Conservation (phyloP, 176 grass and related monocot species). For the Avena sativa region DNA sequence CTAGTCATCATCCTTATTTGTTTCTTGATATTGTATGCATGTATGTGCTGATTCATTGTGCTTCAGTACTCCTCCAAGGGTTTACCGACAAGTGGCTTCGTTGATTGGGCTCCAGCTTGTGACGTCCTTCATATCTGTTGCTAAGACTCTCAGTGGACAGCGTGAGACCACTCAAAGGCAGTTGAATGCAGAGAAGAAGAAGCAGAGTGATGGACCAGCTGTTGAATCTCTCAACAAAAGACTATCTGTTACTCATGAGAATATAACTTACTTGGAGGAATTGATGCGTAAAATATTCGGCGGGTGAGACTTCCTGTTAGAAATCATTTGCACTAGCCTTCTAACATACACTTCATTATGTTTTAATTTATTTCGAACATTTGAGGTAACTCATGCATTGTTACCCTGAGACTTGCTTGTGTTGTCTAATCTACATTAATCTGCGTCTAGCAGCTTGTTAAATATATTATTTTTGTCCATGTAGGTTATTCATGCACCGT, state of each 20-base stretch:
- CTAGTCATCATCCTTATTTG: background rate
- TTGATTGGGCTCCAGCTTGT: conserved; percentile 93
- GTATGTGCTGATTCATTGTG: conserved; percentile 37
- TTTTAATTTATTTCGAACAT: background rate
- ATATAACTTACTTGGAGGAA: conserved; percentile 83
- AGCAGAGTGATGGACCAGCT: conserved; percentile 77
- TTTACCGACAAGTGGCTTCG: conserved; percentile 89
- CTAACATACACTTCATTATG: background rate
- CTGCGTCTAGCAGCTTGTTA: background rate
- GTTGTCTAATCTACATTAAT: conserved; percentile 2
- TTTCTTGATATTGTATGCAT: conserved; percentile 16
- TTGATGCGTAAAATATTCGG: conserved; percentile 93
- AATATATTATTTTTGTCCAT: conserved; percentile 17
- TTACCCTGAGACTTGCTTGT: background rate
- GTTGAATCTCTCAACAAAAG: conserved; percentile 93
- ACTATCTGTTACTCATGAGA: conserved; percentile 79
- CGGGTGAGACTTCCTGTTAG: conserved; percentile 65
- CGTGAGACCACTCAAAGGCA: conserved; percentile 97
- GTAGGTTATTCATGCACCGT: conserved; percentile 97
- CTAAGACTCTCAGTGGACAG: conserved; percentile 85
- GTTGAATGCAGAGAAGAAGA: conserved; percentile 95
- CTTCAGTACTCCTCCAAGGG: conserved; percentile 89
- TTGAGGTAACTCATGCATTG: background rate
- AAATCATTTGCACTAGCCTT: conserved; percentile 13
- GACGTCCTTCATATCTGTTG: conserved; percentile 89